Conservation (phyloP, 495 filamentous ascomycete genomes). For the Penicillium chermesinum region DNA sequence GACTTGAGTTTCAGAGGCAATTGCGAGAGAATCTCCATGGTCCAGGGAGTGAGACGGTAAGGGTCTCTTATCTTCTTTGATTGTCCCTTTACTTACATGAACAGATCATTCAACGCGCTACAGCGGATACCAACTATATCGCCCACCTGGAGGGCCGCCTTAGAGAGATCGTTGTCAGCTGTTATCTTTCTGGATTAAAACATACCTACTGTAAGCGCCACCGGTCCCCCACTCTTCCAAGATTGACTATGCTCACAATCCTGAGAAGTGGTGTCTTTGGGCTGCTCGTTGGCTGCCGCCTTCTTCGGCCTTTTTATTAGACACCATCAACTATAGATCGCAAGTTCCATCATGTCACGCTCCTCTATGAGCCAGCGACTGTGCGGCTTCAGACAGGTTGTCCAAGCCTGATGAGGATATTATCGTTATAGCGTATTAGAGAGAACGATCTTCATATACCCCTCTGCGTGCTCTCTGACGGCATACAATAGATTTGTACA, state of each 20-base stretch:
- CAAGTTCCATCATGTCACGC: no score
- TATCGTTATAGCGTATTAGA: no score
- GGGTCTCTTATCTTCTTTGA: not conserved
- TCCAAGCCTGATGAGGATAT: no score
- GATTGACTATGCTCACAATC: no score
- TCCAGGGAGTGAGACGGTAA: conserved; percentile 23
- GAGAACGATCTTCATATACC: no score
- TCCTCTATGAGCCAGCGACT: no score
- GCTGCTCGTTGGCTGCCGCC: conserved; percentile 23
- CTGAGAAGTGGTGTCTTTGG: conserved; percentile 33
- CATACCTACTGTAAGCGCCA: conserved; percentile 33
- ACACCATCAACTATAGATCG: conserved; percentile 25
- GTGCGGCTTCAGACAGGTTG: no score
- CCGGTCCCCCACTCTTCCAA: not conserved
- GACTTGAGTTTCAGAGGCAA: conserved; percentile 27
- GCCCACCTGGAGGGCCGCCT: conserved; percentile 23
- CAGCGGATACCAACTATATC: conserved; percentile 37
- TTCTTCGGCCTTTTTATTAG: conserved; percentile 25
- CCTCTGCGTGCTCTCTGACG: no score
- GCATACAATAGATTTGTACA: no score
- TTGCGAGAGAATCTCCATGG: conserved; percentile 26
- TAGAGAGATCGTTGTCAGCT: conserved; percentile 29
- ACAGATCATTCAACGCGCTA: conserved; percentile 34
- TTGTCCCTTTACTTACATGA: conserved; percentile 1
- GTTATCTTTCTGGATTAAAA: conserved; percentile 33